These are phyloP conservation scores for Phytopythium oedochilum DNA, from an alignment of 352 stramenopile species.

Conservation along the genomic window DNA sequence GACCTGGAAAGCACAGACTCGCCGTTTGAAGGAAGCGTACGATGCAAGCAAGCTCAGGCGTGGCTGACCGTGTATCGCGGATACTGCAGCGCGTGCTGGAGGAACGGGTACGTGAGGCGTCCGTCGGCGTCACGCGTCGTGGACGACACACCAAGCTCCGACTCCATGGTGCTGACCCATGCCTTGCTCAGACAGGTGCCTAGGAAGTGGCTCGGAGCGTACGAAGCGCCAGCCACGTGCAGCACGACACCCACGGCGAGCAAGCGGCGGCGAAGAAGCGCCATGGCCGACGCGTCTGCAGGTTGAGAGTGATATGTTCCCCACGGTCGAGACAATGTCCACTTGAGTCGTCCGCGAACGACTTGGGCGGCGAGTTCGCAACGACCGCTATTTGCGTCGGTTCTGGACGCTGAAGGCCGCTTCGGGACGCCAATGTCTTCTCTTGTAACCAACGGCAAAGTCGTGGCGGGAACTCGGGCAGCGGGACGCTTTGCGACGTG, in stretches of 20 bases:
- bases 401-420: too few species aligned
- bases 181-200: constrained; percentile 31
- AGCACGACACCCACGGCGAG: not conserved
- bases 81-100: constrained; percentile 27
- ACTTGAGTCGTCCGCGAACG: too few species aligned
- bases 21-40: not conserved
- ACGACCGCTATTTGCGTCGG: too few species aligned
- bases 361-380: too few species aligned
- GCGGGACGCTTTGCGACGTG: too few species aligned
- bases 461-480: too few species aligned
- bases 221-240: not conserved
- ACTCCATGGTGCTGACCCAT: constrained; percentile 31
- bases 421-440: too few species aligned
- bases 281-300: too few species aligned
- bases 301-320: too few species aligned
- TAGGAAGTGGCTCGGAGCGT: constrained; percentile 35
- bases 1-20: constrained; percentile 10
- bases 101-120: constrained; percentile 30
- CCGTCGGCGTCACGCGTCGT: constrained; percentile 18
- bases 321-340: too few species aligned
- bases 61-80: constrained; percentile 16
- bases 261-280: not conserved
- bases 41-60: too few species aligned
- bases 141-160: constrained; percentile 10
- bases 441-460: too few species aligned